Evolutionary conservation across 2,329 filamentous ascomycete species (phyloP).

Genomic region (Metarhizium guizhouense): DNA sequence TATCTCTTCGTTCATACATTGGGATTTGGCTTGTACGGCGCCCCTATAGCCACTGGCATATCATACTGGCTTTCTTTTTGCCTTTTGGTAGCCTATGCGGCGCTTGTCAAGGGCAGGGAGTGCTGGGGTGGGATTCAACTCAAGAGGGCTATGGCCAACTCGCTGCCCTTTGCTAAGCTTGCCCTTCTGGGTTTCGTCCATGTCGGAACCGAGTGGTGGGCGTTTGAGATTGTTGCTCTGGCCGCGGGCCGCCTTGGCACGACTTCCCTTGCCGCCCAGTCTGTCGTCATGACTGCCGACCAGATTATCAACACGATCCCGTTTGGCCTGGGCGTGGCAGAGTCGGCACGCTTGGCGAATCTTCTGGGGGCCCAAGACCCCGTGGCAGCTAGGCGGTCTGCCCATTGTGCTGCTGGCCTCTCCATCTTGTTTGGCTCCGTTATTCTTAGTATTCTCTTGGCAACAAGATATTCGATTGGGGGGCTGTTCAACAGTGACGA

Average conservation of each 20-base stretch:
- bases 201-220: conserved; percentile 91
- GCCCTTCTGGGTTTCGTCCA: conserved; percentile 71
- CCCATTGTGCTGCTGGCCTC: conserved; percentile 66
- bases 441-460: conserved; percentile 62
- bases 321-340: conserved; percentile 77
- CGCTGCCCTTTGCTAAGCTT: conserved; percentile 62
- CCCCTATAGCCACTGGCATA: conserved; percentile 72
- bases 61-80: conserved; percentile 81
- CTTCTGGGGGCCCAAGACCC: conserved; percentile 62
- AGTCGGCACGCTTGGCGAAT: conserved; percentile 70
- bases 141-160: conserved; percentile 51
- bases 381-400: conserved; percentile 58
- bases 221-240: conserved; percentile 82
- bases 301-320: conserved; percentile 80
- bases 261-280: conserved; percentile 71
- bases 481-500: conserved; percentile 74
- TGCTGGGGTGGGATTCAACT: conserved; percentile 71
- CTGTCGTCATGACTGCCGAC: conserved; percentile 83
- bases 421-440: conserved; percentile 59
- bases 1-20: conserved; percentile 70
- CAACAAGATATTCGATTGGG: conserved; percentile 63
- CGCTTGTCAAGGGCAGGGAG: conserved; percentile 59
- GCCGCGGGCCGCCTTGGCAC: conserved; percentile 75
- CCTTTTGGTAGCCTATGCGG: conserved; percentile 63
- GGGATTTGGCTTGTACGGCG: conserved; percentile 64